A percentile compares a stretch with the other conserved stretches of the same genome.
Conservation (phyloP, 495 filamentous ascomycete genomes). For the Daldinia grandis region DNA sequence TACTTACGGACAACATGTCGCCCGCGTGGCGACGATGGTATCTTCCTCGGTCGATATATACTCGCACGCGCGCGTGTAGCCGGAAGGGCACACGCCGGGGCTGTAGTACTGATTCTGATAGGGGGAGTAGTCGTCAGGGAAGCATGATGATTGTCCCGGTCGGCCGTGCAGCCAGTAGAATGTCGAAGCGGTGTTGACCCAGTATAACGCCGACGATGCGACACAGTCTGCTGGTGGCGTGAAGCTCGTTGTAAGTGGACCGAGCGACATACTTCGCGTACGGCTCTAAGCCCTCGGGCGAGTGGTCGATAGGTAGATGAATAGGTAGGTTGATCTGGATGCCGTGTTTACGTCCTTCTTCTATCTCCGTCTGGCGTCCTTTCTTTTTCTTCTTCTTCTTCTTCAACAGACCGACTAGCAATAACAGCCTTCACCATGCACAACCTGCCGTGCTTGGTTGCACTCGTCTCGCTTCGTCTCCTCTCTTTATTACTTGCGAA, state of each 20-base stretch:
- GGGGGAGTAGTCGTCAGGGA: constrained; percentile 31
- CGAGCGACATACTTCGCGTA: constrained; percentile 43
- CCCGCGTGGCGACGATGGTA: constrained; percentile 23
- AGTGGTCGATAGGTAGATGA: not conserved
- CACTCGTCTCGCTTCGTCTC: not conserved
- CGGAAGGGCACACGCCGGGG: constrained; percentile 40
- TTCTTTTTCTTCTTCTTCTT: not conserved
- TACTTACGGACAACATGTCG: constrained; percentile 46
- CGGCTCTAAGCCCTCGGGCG: not conserved
- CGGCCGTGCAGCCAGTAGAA: constrained; percentile 38
- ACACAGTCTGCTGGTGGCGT: constrained; percentile 42
- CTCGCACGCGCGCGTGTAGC: constrained; percentile 40
- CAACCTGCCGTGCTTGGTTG: not conserved
- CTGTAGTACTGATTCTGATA: constrained; percentile 39
- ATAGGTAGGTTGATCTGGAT: not conserved
- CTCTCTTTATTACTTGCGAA: not conserved
- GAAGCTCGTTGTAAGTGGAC: constrained; percentile 47
- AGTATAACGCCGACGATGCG: constrained; percentile 53
- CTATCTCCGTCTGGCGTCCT: not conserved
- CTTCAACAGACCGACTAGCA: not conserved
- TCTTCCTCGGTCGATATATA: constrained; percentile 5
- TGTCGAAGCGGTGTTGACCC: constrained; percentile 49
- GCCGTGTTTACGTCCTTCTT: not conserved
- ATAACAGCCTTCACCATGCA: not conserved
- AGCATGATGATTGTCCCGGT: constrained; percentile 26